Evolutionary conservation across 192 early-diverging fungal genomes (phyloP), one percentile per base, ranked within the genome.

Genomic region (Backusella tuberculispora): DNA sequence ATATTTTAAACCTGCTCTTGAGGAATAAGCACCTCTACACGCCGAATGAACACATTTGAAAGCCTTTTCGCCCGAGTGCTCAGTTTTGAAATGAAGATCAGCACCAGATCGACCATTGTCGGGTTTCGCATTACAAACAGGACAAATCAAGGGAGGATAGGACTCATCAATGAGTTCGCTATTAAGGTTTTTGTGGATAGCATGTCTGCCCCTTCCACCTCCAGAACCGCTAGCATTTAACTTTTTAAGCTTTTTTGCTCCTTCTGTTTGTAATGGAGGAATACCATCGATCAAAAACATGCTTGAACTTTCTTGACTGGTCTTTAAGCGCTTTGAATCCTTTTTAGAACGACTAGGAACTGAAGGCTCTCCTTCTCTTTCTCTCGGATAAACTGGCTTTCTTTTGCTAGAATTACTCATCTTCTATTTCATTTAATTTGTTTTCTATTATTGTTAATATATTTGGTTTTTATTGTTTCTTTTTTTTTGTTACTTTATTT

Each of bases 91-190:
- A 47, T 76, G 74, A 19, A 43, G 29, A 37, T 76, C 66, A 13
- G 65, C 65, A 10, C 69, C 74, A 34, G 43, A 68, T 48, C 66
- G 24, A 48, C 73, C 42, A 9, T 24, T n/a, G 6, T 38, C 47
- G 17, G 50, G 26, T 5, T n/a, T 38, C 12, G 40, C 6, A 38
- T 50, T 63, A 38, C 74, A 76, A 29, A 34, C 42, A 14, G 74
- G 74, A 43, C 74, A 76, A 17, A 76, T 29, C 13, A 47, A 38
- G 7, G 74, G 74, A 41, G 74, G 74, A 26, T 76, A 76, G 6
- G 24, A 29, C 12, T 44, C n/a, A 41, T 76, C 74, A 42, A 76
- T 76, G 6, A 76, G 74, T n/a, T 40, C 71, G 21, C 24, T 72
- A 37, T 17, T 9, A 37, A 63, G 50, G 5, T 47, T 47, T 10